Evolutionary conservation across 768 basidiomycete genomes (phyloP), one percentile per base, ranked within the genome.

Genomic region (Suillus paluster): DNA sequence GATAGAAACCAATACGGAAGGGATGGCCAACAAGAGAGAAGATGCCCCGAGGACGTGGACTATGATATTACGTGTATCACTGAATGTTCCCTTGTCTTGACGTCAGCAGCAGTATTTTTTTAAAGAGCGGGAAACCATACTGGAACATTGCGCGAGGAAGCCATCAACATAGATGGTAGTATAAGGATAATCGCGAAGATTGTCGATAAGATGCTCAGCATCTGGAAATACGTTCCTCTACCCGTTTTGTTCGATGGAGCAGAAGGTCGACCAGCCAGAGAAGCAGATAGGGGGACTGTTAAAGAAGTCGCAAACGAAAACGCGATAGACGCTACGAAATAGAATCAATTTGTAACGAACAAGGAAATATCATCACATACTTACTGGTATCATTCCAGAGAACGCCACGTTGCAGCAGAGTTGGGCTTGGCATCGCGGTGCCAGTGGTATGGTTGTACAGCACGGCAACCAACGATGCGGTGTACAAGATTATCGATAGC

Each of bases 311-410:
- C 81, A 68, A 90, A 91, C 14, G 86, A 78, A 70, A 92, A 91
- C 10, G 85, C 83, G 25, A 80, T 82, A 19, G n/a, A 70, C 33
- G 21, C 81, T 81, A 55, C 83, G 11, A 19, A 36, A 55, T 55
- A 17, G 89, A 91, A 61, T 63, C 34, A 33, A 46, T 58, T 39
- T 39, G 19, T 10, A 25, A 49, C 15, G 11, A 17, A 57, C 66
- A 61, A 62, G 63, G 59, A 54, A 33, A 42, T 19, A 46, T 50
- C 25, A 60, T 33, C 0, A 21, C 50, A 23, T 21, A 84, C 87
- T 63, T 63, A 91, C 90, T 84, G 58, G 86, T 78, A 61, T 84
- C 85, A 68, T 86, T 83, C 89, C 88, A 90, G 52, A 88, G 76
- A 38, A 78, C 67, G 27, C 86, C 85, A 56, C 79, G 71, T 58